Conservation (phyloP, 306 rosid species). For the Lathyrus sativus region DNA sequence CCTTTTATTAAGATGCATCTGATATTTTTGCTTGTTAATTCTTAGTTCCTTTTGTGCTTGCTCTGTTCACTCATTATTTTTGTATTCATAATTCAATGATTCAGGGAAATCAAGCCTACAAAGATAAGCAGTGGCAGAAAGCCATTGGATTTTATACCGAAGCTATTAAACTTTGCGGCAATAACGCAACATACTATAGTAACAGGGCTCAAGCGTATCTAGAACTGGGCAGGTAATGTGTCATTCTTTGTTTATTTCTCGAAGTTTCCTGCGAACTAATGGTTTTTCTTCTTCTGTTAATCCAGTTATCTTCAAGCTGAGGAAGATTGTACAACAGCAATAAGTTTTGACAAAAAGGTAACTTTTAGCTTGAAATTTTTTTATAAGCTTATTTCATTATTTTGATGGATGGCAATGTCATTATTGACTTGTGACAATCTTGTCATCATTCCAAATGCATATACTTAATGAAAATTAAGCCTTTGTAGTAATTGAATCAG, state of each 20-base stretch:
- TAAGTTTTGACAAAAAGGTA: conserved; percentile 88
- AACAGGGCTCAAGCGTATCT: conserved; percentile 94
- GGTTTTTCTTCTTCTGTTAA: conserved; percentile 32
- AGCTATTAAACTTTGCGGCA: conserved; percentile 81
- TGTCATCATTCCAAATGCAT: too few species aligned
- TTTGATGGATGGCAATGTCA: neutral
- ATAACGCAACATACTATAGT: conserved; percentile 84
- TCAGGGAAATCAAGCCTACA: conserved; percentile 94
- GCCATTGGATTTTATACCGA: conserved; percentile 86
- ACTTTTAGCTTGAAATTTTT: conserved; percentile 8
- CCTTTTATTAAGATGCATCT: conserved; percentile 19
- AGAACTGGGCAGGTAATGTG: conserved; percentile 72
- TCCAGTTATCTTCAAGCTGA: conserved; percentile 83
- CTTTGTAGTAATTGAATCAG: conserved; percentile 13
- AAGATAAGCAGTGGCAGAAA: conserved; percentile 89
- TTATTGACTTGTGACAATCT: too few species aligned
- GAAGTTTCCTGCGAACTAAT: conserved; percentile 33
- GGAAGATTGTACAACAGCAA: conserved; percentile 83
- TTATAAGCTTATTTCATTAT: conserved; percentile 17
- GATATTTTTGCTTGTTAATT: conserved; percentile 3
- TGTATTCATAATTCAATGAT: conserved; percentile 15
- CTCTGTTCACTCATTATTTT: conserved; percentile 1
- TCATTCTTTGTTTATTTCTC: conserved; percentile 21
- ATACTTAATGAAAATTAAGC: neutral
- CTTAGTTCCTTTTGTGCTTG: conserved; percentile 7